Conservation (phyloP, 164 flowering plant genomes). For the Magnolia sinica region DNA sequence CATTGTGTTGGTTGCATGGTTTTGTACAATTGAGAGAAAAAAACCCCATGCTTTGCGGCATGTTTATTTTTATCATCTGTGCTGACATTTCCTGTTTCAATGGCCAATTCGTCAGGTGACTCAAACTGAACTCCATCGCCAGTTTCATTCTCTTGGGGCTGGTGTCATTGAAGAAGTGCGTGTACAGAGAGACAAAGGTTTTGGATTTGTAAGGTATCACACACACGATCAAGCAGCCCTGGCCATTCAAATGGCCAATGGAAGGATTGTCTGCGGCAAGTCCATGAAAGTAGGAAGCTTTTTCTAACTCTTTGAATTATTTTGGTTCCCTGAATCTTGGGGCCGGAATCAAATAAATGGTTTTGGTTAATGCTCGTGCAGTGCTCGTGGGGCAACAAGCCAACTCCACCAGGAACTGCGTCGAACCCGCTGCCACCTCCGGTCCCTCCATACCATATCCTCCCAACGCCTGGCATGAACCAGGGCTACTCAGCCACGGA, state of each 20-base stretch:
- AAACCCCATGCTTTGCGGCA: neutral
- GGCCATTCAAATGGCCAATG: conserved; percentile 93
- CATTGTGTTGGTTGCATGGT: neutral
- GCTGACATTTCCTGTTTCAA: neutral
- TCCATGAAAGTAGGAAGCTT: conserved; percentile 64
- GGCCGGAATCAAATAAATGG: neutral
- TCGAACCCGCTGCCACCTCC: conserved; percentile 97
- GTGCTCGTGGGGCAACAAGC: conserved; percentile 99
- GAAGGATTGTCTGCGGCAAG: conserved; percentile 64
- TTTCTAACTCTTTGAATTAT: neutral
- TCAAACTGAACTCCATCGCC: conserved; percentile 91
- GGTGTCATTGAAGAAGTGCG: conserved; percentile 97
- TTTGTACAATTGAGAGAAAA: too few species aligned
- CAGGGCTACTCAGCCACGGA: conserved; percentile 57
- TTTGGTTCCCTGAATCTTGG: neutral
- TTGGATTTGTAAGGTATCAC: conserved; percentile 94
- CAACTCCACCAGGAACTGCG: conserved; percentile 86
- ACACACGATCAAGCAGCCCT: conserved; percentile 90
- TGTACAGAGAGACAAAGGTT: conserved; percentile 91
- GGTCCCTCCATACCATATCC: conserved; percentile 58
- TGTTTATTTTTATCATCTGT: neutral
- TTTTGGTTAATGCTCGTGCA: conserved; percentile 22
- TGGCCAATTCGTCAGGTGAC: conserved; percentile 49
- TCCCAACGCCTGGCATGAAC: conserved; percentile 21
- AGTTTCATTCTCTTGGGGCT: conserved; percentile 86